Base-by-base conservation (phyloP, 1,284 basidiomycete genomes). In the Inonotus hispidus region DNA sequence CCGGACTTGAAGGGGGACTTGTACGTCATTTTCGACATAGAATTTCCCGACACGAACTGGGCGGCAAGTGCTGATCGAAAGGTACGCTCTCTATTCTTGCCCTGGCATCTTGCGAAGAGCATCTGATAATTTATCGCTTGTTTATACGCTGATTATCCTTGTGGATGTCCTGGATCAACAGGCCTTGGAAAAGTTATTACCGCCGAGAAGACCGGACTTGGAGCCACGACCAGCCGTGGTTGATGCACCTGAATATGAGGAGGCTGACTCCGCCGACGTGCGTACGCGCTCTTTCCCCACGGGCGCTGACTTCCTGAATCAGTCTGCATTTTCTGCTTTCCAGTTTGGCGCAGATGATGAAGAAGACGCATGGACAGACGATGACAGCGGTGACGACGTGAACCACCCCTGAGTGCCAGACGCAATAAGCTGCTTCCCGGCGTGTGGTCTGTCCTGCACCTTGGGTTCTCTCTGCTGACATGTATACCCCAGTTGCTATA, bases 21-120 rank as follows among this genome's bases (percentile, higher is more conserved):
- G 54, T 92, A 87, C 65, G 79, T 96, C 57, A 81, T 87, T 61
- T 82, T 96, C 60, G 82, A 87, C 57, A 81, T 97, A 58, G 93
- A 95, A 74, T 94, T 94, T 90, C 91, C 93, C 8, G 77, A 80
- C 62, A 76, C 81, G 55, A 74, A 82, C 46, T 93, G 91, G 90
- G 70, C 92, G 35, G 77, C 74, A 63, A 77, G 75, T 2, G 74
- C 87, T 38, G 84, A 92, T 68, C 70, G 70, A 41, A 73, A 79
- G 71, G 90, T 90, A 67, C 59, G 73, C 68, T 11, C 53, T 61
- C 41, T 53, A 59, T 38, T 52, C 19, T 41, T n/a, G n/a, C 46
- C 63, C 37, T 53, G 11, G 35, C 45, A 41, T 50, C 21, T 19
- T 16, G 53, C 14, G 35, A 14, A 47, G 3, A 39, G 7, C 35